Evolutionary conservation across 208 protist species (phyloP).

Genomic region (Trypanosoma avium): DNA sequence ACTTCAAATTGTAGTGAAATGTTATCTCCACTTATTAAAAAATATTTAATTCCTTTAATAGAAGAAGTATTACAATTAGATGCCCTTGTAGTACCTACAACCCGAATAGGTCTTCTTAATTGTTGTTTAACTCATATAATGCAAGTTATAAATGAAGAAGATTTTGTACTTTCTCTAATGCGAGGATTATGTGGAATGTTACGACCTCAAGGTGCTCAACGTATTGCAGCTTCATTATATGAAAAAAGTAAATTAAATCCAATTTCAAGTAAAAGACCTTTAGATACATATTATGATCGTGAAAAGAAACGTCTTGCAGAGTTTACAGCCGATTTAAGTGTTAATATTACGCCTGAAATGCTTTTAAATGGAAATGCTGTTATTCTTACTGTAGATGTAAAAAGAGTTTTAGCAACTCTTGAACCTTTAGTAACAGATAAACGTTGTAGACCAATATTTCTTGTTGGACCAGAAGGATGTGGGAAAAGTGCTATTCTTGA

Average conservation of each 20-base stretch:
- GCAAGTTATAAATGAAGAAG: slow-evolving; percentile 48
- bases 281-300: slow-evolving; percentile 85
- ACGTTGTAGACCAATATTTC: slow-evolving; percentile 88
- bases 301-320: slow-evolving; percentile 52
- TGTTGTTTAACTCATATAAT: slow-evolving; percentile 68
- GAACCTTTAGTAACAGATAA: slow-evolving; percentile 77
- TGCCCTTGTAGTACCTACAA: slow-evolving; percentile 85
- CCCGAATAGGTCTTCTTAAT: slow-evolving; percentile 92
- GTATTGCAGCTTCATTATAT: slow-evolving; percentile 87
- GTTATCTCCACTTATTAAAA: slow-evolving; percentile 69
- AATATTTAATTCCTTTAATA: slow-evolving; percentile 83
- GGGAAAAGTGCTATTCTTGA: slow-evolving; percentile 94
- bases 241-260: slow-evolving; percentile 74
- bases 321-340: slow-evolving; percentile 59
- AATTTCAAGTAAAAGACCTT: slow-evolving; percentile 65
- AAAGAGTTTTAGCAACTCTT: slow-evolving; percentile 81
- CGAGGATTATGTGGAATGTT: slow-evolving; percentile 60
- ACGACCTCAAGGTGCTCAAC: slow-evolving; percentile 44
- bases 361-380: slow-evolving; percentile 67
- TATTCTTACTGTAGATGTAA: slow-evolving; percentile 93
- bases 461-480: slow-evolving; percentile 96
- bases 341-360: slow-evolving; percentile 45
- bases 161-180: slow-evolving; percentile 74
- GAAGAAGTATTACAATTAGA: slow-evolving; percentile 60
- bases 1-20: slow-evolving; percentile 35